Percentiles rank a stretch among this genome's conserved stretches.
Evolutionary conservation across 768 basidiomycete species (phyloP).

Genomic region (Xerocomellus amylosporus): DNA sequence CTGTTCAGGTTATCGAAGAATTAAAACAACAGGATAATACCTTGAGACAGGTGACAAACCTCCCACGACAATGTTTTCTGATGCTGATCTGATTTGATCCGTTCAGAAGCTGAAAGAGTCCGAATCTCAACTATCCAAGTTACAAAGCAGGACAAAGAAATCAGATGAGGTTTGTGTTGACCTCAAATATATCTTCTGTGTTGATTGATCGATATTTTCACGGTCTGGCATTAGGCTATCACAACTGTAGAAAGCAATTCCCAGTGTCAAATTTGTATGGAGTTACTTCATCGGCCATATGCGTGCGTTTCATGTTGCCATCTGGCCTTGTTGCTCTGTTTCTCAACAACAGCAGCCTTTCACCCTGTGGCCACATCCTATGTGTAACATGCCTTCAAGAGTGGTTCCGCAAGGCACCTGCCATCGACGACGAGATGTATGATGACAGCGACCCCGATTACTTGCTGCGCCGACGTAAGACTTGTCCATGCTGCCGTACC

Average conservation of each 20-base stretch:
- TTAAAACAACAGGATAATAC: slow-evolving; percentile 42
- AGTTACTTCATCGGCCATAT: slow-evolving; percentile 60
- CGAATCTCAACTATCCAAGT: slow-evolving; percentile 41
- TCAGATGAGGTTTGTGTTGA: slow-evolving; percentile 51
- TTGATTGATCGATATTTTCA: background rate
- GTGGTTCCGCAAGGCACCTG: slow-evolving; percentile 73
- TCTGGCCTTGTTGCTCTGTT: background rate
- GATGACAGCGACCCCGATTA: slow-evolving; percentile 42
- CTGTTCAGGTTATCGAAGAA: slow-evolving; percentile 50
- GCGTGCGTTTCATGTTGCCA: slow-evolving; percentile 45
- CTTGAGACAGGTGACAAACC: slow-evolving; percentile 36
- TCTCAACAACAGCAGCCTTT: slow-evolving; percentile 42
- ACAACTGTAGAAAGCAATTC: slow-evolving; percentile 54
- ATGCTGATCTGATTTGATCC: background rate
- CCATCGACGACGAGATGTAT: slow-evolving; percentile 43
- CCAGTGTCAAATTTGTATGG: slow-evolving; percentile 79
- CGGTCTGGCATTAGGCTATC: slow-evolving; percentile 41
- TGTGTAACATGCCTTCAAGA: slow-evolving; percentile 69
- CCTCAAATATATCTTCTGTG: background rate
- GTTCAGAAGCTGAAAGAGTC: slow-evolving; percentile 45
- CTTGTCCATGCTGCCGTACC: slow-evolving; percentile 71
- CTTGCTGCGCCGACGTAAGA: slow-evolving; percentile 58
- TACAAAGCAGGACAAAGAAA: slow-evolving; percentile 48
- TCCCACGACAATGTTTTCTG: background rate
- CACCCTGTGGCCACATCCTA: slow-evolving; percentile 79